Base-by-base conservation (phyloP, 495 filamentous ascomycete species). In the Trichoderma gamsii region DNA sequence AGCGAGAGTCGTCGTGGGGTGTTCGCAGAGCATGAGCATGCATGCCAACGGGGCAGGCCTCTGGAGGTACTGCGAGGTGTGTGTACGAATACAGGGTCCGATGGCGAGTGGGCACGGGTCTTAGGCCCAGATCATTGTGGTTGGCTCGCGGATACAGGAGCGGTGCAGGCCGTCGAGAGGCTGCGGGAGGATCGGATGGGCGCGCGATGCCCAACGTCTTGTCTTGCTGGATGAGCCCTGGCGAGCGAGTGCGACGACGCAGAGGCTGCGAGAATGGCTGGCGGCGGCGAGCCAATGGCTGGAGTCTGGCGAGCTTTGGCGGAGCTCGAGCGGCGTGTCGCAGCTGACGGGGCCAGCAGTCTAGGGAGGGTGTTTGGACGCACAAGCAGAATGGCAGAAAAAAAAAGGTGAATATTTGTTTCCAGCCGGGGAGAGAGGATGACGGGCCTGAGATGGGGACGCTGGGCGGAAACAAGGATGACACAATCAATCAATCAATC, bases 191-290 rank as follows among this genome's bases (percentile, higher is more conserved):
- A 61, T 61, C 56, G 56, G 56, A 61, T 61, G 56, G 27, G 56
- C 56, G 44, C 44, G 65, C 44, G 65, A 66, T 66, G 65, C 65
- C 65, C 65, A 66, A 66, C 65, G 41, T 46, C 6, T 35, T 43
- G 41, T 21, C 27, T 25, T 25, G 12, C 27, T 61, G 15, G 1
- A 49, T 15, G 44, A 16, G 15, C 25, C 56, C 56, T 61, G 29
- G 56, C 56, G 56, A 29, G 27, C 9, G 13, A 18, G 56, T 29
- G 27, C 23, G 15, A 29, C 15, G 11, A 52, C 49, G 23, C 12
- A 15, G 56, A n/a, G 11, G 56, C n/a, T 61, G 27, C 27, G 27
- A 38, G 23, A 12, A 25, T 27, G 23, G 27, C 4, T 16, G 9
- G 23, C 1, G 2, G n/a, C 18, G n/a, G 49, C 56, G 9, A 61